Evolutionary conservation across 345 rosid species (phyloP), one percentile per base, ranked within the genome.

Genomic region (Arabidopsis arenosa): DNA sequence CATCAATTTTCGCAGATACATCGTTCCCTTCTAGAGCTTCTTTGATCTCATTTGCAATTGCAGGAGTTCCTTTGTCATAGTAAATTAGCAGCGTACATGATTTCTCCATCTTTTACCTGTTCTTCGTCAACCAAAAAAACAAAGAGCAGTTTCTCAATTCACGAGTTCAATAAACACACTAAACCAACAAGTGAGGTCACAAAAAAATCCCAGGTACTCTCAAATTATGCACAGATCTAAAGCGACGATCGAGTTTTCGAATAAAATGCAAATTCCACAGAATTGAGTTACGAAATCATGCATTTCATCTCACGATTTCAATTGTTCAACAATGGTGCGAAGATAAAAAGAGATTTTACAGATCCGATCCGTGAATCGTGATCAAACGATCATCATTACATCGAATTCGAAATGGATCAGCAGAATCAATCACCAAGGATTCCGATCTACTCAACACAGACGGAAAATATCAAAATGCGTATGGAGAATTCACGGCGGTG

Each of bases 21-120:
- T 92, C 97, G 55, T 78, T 92, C 17, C 96, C 96, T 81, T 94
- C 97, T 2, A 94, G 98, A 40, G 96, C 91, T 76, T 92, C 98
- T 84, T 90, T 94, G 75, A 94, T 90, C 88, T 92, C 97, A 48
- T 85, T 92, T 0, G 97, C 98, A 23, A 86, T 61, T 33, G 98
- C 92, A 9, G 93, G 90, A 33, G 90, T 79, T 39, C 90, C 94
- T 84, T 89, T 94, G 86, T 94, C 98, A 68, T 92, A 86, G 81
- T 94, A 80, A 75, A 94, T 85, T 0, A 92, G 89, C 76, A 94
- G 60, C 60, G 87, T 85, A 78, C 92, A 90, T 2, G 98, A 92
- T 68, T 90, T 94, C 92, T 94, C 98, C 98, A 94, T 94, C 36
- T 40, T 65, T 43, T 36, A 15, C 44, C 41, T 70, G 45, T 33